Percentiles rank a stretch among this genome's conserved stretches.
These are phyloP conservation scores for Tolypocladium sp. DNA, from an alignment of 2,329 filamentous ascomycete species.

Conservation along the genomic window DNA sequence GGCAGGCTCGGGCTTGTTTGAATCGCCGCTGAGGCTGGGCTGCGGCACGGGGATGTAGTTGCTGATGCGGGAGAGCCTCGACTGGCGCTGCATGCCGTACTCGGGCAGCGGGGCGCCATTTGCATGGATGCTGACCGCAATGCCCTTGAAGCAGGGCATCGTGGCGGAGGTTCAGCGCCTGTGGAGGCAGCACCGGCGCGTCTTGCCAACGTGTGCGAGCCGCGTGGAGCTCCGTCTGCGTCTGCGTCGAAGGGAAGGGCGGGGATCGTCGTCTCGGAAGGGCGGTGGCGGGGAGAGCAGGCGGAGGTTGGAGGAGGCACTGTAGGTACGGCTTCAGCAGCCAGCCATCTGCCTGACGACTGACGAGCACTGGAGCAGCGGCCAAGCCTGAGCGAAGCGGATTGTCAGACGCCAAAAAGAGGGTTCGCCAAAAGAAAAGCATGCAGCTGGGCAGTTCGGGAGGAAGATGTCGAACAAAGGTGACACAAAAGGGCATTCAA, in stretches of 20 bases:
- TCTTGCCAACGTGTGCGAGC: background rate
- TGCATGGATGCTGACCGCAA: constrained; percentile 93
- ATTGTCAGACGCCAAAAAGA: background rate
- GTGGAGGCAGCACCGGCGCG: constrained; percentile 1
- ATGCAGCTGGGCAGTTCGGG: background rate
- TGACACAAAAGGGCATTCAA: constrained; percentile 1
- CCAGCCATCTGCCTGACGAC: constrained; percentile 8
- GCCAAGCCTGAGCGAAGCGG: background rate
- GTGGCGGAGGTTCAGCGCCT: constrained; percentile 18
- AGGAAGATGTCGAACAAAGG: background rate
- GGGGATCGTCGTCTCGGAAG: background rate
- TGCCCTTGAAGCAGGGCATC: constrained; percentile 97
- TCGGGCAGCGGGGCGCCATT: constrained; percentile 75
- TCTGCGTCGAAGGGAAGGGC: background rate
- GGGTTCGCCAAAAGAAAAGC: background rate
- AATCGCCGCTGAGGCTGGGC: constrained; percentile 55
- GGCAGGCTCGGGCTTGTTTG: constrained; percentile 78
- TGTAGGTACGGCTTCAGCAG: constrained; percentile 6
- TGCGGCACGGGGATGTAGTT: constrained; percentile 95
- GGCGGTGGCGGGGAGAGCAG: constrained; percentile 5
- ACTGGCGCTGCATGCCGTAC: constrained; percentile 91
- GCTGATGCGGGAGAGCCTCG: constrained; percentile 83
- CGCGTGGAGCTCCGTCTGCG: background rate
- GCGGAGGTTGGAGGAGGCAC: constrained; percentile 4
- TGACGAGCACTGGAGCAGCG: background rate